Evolutionary conservation across 139 green algal genomes (phyloP).

Genomic region (Tetradesmus lagerheimii): DNA sequence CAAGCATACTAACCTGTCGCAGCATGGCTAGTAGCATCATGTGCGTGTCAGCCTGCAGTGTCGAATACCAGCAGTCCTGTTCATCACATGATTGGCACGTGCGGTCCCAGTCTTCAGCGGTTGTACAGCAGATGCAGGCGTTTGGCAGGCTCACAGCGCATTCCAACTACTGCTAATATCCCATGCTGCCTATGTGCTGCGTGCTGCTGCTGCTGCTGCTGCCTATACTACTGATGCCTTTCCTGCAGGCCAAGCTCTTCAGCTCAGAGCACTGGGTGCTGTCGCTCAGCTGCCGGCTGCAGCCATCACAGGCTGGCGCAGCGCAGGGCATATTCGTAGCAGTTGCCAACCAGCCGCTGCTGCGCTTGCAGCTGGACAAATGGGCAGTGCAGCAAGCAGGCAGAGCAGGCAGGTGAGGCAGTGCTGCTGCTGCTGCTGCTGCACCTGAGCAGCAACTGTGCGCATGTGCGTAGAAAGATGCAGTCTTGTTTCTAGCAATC

Average conservation of each 20-base stretch:
- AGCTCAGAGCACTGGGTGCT: background rate
- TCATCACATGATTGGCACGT: no score
- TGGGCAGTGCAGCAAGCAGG: constrained; percentile 7
- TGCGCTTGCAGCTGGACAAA: constrained; percentile 10
- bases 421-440: background rate
- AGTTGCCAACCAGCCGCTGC: constrained; percentile 12
- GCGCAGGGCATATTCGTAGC: constrained; percentile 36
- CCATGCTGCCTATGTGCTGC: no score
- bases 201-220: background rate
- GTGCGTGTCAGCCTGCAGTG: no score
- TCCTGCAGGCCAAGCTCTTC: background rate
- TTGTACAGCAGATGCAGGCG: background rate
- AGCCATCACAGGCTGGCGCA: constrained; percentile 8
- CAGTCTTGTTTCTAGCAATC: no score
- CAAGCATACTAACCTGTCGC: background rate
- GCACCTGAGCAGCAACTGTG: background rate
- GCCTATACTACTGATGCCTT: no score
- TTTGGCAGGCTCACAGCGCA: background rate
- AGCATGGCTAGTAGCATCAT: no score
- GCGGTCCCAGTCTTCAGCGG: no score
- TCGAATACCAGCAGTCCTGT: no score
- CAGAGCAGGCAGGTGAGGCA: background rate
- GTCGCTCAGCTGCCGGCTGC: background rate
- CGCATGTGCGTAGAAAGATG: no score
- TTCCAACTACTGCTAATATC: no score